phyloP scores from a whole-genome alignment of 257 asterid genomes.

The Primulina huaijiensis region DNA sequence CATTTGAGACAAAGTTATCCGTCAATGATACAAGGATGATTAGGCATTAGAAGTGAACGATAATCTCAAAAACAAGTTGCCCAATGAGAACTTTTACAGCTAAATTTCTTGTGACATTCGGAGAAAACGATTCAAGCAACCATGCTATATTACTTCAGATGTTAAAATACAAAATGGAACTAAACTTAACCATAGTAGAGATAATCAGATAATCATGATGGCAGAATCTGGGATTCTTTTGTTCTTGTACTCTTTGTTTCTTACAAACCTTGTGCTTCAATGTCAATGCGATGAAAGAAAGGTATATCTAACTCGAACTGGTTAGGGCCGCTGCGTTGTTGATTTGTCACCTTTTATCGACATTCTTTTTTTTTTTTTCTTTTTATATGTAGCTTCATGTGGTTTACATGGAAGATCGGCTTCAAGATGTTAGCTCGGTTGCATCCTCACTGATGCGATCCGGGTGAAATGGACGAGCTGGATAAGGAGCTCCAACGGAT shows the following conservation, averaged over 20 bases:
- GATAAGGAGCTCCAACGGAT: no score
- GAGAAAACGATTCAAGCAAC: slow-evolving; percentile 21
- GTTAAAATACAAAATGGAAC: slow-evolving; percentile 3
- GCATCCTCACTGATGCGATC: no score
- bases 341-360: not conserved
- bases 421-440: slow-evolving; percentile 11
- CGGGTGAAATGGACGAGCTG: no score
- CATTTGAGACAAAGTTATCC: not conserved
- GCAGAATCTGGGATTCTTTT: not conserved
- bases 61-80: slow-evolving; percentile 2
- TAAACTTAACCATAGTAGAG: not conserved
- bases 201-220: slow-evolving; percentile 17
- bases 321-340: not conserved
- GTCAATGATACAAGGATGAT: not conserved
- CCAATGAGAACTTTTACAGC: not conserved
- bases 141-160: slow-evolving; percentile 2
- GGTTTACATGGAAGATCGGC: slow-evolving; percentile 39
- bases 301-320: slow-evolving; percentile 6
- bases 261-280: slow-evolving; percentile 30
- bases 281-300: slow-evolving; percentile 31
- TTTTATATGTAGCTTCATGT: slow-evolving; percentile 28
- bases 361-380: not conserved
- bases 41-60: not conserved
- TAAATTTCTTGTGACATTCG: not conserved
- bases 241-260: slow-evolving; percentile 22